These are phyloP conservation scores for Thelephora ganbajun DNA, from an alignment of 768 basidiomycete genomes.

Conservation along the genomic window DNA sequence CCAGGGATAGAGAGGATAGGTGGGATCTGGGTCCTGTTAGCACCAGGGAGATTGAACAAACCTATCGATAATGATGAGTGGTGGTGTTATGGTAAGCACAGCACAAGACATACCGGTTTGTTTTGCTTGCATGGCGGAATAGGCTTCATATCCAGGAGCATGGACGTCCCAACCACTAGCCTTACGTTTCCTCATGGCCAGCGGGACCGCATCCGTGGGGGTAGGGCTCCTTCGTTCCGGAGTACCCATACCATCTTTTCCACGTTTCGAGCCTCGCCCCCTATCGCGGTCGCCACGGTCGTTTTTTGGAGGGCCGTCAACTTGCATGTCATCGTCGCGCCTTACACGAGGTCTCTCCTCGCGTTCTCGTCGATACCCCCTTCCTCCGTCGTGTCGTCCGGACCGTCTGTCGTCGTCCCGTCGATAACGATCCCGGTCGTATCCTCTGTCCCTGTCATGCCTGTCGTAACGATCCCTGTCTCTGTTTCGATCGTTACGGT, in stretches of 20 bases:
- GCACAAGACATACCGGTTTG: conserved; percentile 57
- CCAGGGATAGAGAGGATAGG: conserved; percentile 74
- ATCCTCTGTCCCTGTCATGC: conserved; percentile 10
- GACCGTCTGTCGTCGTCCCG: conserved; percentile 9
- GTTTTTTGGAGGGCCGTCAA: conserved; percentile 4
- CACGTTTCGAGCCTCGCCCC: conserved; percentile 36
- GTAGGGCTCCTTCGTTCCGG: conserved; percentile 82
- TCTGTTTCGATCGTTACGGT: conserved; percentile 18
- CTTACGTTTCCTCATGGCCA: conserved; percentile 79
- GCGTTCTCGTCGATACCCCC: conserved; percentile 1
- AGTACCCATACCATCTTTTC: conserved; percentile 38
- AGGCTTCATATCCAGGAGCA: conserved; percentile 90
- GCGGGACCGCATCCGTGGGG: conserved; percentile 66
- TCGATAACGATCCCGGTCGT: conserved; percentile 8
- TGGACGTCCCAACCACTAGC: conserved; percentile 95
- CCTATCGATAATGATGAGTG: conserved; percentile 29
- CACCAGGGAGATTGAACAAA: conserved; percentile 91
- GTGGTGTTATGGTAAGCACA: conserved; percentile 1
- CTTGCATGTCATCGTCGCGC: not conserved
- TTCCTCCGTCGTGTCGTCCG: not conserved
- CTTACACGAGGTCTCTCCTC: not conserved
- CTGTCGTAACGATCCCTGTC: conserved; percentile 20
- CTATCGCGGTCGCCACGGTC: conserved; percentile 17
- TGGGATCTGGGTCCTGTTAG: conserved; percentile 78
- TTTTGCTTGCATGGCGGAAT: conserved; percentile 94